These are phyloP conservation scores for Aspergillus coremiiformis DNA, from an alignment of 495 filamentous ascomycete species.

Conservation along the genomic window DNA sequence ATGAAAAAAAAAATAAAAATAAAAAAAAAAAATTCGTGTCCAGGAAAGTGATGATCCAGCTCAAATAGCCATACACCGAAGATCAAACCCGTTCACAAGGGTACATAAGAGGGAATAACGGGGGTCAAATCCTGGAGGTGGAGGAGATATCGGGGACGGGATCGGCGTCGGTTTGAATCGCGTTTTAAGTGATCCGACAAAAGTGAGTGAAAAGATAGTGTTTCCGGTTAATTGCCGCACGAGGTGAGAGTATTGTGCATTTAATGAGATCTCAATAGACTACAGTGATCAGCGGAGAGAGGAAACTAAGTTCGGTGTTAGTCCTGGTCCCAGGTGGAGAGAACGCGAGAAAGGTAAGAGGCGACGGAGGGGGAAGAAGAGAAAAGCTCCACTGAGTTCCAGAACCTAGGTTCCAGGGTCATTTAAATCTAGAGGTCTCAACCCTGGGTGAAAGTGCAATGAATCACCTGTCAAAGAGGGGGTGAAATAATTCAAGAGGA, in stretches of 20 bases:
- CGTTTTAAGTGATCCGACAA: neutral
- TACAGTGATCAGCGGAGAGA: conserved; percentile 1
- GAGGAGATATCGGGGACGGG: neutral
- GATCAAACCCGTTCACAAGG: neutral
- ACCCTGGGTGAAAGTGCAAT: neutral
- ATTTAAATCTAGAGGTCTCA: no score
- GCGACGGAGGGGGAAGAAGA: neutral
- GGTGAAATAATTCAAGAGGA: neutral
- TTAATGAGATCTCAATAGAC: neutral
- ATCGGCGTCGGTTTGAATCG: neutral
- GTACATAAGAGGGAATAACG: neutral
- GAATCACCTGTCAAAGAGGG: neutral
- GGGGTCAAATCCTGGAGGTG: neutral
- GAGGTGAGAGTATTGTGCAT: neutral
- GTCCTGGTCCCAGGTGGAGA: neutral
- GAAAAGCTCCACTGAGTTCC: neutral
- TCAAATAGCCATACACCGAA: neutral
- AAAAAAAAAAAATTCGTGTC: neutral
- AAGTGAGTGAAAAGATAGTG: neutral
- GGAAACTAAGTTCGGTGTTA: neutral
- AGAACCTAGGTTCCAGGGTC: neutral
- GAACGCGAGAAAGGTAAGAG: neutral
- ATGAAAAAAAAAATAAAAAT: neutral
- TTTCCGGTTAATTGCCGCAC: neutral
- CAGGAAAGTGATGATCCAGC: neutral